Conservation (phyloP, 2,329 filamentous ascomycete genomes). For the Penicillium corylophilum region DNA sequence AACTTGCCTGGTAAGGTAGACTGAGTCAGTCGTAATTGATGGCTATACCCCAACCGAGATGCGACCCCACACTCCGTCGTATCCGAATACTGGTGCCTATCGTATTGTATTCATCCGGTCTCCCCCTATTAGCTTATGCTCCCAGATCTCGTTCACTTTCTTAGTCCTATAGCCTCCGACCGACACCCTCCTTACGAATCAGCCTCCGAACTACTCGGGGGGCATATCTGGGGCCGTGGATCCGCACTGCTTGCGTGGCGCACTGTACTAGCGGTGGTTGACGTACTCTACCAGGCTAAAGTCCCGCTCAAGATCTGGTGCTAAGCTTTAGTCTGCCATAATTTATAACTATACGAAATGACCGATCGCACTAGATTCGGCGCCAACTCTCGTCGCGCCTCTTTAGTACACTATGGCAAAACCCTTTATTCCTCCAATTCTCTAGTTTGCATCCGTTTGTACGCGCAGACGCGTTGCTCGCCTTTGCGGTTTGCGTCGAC, state of each 20-base stretch:
- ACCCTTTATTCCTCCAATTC: not conserved
- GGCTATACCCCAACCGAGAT: not conserved
- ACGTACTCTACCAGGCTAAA: not conserved
- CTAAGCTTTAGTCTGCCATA: not conserved
- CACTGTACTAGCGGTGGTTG: slow-evolving; percentile 5
- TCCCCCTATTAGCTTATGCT: not conserved
- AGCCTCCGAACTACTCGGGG: slow-evolving; percentile 2
- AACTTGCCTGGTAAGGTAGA: not conserved
- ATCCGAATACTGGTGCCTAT: slow-evolving; percentile 3
- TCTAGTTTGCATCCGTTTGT: not conserved
- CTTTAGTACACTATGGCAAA: not conserved
- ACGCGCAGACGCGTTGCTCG: not conserved
- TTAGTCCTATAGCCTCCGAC: not conserved
- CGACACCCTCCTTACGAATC: not conserved
- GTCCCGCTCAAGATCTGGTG: not conserved
- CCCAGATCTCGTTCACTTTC: not conserved
- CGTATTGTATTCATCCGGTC: not conserved
- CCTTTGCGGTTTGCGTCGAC: not conserved
- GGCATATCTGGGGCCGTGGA: not conserved
- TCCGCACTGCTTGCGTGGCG: slow-evolving; percentile 9
- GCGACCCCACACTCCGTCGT: not conserved
- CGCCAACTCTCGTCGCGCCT: not conserved
- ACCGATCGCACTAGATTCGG: not conserved
- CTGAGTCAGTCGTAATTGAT: not conserved
- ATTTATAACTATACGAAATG: not conserved